Evolutionary conservation across 441 rosid genomes (phyloP), one percentile per base, ranked within the genome.

Genomic region (Eutrema salsugineum): DNA sequence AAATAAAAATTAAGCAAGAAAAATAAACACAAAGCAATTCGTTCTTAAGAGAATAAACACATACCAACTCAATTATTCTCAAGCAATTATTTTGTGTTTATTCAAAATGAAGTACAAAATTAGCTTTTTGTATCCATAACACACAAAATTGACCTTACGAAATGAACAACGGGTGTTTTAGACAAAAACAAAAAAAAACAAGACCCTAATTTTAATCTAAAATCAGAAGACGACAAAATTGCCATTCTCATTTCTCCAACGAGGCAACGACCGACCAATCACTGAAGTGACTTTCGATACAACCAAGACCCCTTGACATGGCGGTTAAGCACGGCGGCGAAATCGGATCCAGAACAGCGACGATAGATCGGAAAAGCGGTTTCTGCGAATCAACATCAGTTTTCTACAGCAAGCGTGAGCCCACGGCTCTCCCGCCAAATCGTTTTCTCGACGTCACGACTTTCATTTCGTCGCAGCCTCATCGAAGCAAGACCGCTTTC

Each of bases 331-430:
- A 60, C 68, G 35, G 55, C 76, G 40, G 40, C 65, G 63, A 24
- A 9, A 70, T 4, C 12, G 63, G 20, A 22, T 28, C 49, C 33
- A 9, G 3, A 22, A 43, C 40, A 0, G 3, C 2, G 19, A 0
- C 24, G 4, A 0, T 51, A 2, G 73, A 36, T 27, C 68, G 35
- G n/a, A 62, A 83, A 73, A 85, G 82, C 59, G 98, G 98, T 0
- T 90, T 88, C 75, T 85, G 87, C 84, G 57, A 64, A 44, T 80
- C 88, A 22, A 81, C 74, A 48, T 82, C 85, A 22, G 72, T 63
- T 39, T 90, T 88, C 82, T 82, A 86, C 88, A 93, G 95, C 82
- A 87, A 88, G 47, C 92, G 98, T 53, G 71, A 66, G 9, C 87
- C 90, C 6, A 30, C 84, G 35, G 73, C 86, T 14, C 80, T 86